phyloP scores from a whole-genome alignment of 2,329 filamentous ascomycete genomes.

The Talaromyces islandicus region DNA sequence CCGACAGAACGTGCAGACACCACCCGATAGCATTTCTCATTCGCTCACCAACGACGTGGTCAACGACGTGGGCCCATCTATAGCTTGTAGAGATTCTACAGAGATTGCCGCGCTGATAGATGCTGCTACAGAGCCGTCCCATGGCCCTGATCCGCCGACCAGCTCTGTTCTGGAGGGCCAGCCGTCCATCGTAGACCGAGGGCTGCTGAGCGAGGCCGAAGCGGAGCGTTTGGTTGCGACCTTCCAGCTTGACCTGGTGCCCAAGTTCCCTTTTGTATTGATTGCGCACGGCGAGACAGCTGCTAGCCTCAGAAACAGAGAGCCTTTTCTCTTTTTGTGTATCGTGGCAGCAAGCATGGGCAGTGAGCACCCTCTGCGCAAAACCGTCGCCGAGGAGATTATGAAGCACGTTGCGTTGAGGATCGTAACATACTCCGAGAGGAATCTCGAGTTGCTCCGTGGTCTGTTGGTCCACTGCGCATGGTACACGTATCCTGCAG shows the following conservation, averaged over 20 bases:
- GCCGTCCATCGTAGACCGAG: constrained; percentile 18
- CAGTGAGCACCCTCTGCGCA: constrained; percentile 16
- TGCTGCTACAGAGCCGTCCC: constrained; percentile 16
- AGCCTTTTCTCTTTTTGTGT: constrained; percentile 18
- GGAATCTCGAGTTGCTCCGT: constrained; percentile 18
- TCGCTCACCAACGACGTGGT: constrained; percentile 6
- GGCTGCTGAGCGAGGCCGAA: constrained; percentile 17
- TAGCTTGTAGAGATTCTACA: neutral
- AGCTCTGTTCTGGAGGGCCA: constrained; percentile 15
- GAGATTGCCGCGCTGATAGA: constrained; percentile 10
- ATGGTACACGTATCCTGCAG: constrained; percentile 20
- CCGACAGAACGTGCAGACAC: constrained; percentile 12
- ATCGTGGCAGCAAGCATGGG: constrained; percentile 16
- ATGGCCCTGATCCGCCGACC: constrained; percentile 14
- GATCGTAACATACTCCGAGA: constrained; percentile 16
- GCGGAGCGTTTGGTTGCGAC: constrained; percentile 14
- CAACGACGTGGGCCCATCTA: constrained; percentile 1
- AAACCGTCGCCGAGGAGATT: constrained; percentile 16
- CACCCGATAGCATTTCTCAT: neutral
- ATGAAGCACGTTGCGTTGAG: constrained; percentile 18
- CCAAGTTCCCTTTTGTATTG: constrained; percentile 18
- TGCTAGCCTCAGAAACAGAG: constrained; percentile 4
- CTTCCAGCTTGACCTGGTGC: constrained; percentile 13
- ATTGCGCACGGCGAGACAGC: constrained; percentile 14
- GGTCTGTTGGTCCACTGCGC: constrained; percentile 17